Conservation (phyloP, 148 eudicot genomes). For the Beta vulgaris region DNA sequence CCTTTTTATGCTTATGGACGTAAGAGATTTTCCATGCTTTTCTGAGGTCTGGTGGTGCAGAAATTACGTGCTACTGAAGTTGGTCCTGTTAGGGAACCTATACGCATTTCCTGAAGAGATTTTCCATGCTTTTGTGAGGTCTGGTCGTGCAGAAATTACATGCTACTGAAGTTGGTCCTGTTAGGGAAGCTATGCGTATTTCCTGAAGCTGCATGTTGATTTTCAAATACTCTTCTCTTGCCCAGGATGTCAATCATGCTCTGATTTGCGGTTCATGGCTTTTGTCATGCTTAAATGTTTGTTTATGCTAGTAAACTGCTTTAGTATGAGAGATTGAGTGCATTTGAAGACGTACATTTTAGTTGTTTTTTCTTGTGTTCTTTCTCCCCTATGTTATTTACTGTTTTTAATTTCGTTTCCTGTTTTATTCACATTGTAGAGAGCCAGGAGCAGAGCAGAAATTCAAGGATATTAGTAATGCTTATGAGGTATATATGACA, state of each 20-base stretch:
- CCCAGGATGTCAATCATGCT: not conserved
- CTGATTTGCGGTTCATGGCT: not conserved
- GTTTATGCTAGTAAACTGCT: not conserved
- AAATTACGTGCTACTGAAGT: not conserved
- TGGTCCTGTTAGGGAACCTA: not conserved
- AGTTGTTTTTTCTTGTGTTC: not conserved
- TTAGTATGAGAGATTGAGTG: not conserved
- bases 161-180: not conserved
- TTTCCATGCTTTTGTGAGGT: not conserved
- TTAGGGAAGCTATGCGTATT: not conserved
- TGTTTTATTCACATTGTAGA: conserved; percentile 39
- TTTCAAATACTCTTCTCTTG: conserved; percentile 2
- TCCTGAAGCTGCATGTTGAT: not conserved
- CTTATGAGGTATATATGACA: conserved; percentile 77
- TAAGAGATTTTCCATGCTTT: not conserved
- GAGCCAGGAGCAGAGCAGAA: conserved; percentile 96
- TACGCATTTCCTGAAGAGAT: not conserved
- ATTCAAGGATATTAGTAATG: conserved; percentile 95
- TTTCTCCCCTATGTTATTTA: too few relatives aligned
- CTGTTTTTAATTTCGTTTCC: conserved; percentile 14
- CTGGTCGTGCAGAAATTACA: not conserved
- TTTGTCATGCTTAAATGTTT: not conserved
- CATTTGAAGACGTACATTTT: too few relatives aligned
- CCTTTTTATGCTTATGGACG: not conserved
- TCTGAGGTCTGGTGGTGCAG: not conserved